Percentiles rank a stretch among this genome's conserved stretches.
phyloP scores from a whole-genome alignment of 2,329 filamentous ascomycete species.

The Phaeophleospora eucalypticola region DNA sequence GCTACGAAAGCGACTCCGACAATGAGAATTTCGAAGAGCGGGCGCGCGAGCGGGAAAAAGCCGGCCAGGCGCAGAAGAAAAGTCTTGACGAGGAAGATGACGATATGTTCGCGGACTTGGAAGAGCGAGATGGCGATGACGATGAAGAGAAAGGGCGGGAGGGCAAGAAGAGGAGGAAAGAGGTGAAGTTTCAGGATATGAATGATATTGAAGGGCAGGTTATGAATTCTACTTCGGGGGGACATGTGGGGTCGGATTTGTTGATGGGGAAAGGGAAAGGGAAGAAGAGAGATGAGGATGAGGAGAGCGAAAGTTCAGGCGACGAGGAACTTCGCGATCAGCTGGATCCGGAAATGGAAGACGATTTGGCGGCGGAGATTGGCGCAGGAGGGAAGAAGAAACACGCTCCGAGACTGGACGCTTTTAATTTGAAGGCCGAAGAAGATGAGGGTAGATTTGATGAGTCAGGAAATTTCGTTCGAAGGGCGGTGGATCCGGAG shows the following conservation, averaged over 20 bases:
- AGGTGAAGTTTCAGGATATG: slow-evolving; percentile 56
- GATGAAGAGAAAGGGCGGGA: slow-evolving; percentile 51
- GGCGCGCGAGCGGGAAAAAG: slow-evolving; percentile 43
- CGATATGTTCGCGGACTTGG: slow-evolving; percentile 79
- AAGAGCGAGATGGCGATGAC: slow-evolving; percentile 57
- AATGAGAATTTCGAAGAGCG: slow-evolving; percentile 83
- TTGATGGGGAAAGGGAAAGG: slow-evolving; percentile 53
- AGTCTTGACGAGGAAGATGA: slow-evolving; percentile 61
- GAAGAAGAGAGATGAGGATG: slow-evolving; percentile 32
- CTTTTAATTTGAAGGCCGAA: slow-evolving; percentile 89
- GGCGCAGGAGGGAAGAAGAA: slow-evolving; percentile 87
- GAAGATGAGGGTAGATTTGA: slow-evolving; percentile 93
- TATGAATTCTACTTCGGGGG: slow-evolving; percentile 66
- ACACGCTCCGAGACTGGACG: slow-evolving; percentile 89
- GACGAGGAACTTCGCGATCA: slow-evolving; percentile 64
- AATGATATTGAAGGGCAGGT: slow-evolving; percentile 78
- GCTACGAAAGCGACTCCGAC: slow-evolving; percentile 89
- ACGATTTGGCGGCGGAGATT: slow-evolving; percentile 80
- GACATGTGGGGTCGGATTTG: slow-evolving; percentile 60
- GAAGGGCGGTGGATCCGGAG: slow-evolving; percentile 84
- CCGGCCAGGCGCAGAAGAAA: slow-evolving; percentile 37
- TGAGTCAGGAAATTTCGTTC: slow-evolving; percentile 82
- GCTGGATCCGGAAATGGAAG: slow-evolving; percentile 52
- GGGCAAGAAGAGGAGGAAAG: slow-evolving; percentile 60
- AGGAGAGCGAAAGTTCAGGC: slow-evolving; percentile 38